Evolutionary conservation across 768 basidiomycete species (phyloP).

Genomic region (Suillus tomentosus): DNA sequence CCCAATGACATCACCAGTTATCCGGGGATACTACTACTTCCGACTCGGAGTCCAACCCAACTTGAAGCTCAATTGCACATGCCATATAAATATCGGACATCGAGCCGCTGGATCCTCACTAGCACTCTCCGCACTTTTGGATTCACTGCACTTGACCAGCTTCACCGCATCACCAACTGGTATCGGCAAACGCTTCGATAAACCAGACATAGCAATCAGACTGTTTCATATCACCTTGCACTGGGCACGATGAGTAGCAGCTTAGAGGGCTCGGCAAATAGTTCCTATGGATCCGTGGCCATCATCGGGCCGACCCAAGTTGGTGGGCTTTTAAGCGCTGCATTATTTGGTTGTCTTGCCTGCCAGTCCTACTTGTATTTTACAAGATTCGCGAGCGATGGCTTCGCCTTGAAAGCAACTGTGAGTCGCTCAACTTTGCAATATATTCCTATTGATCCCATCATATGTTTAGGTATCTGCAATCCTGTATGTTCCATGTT

Average conservation of each 20-base stretch:
- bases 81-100: neutral
- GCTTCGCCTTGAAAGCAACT: slow-evolving; percentile 8
- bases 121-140: neutral
- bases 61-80: too few relatives aligned
- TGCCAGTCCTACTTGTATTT: slow-evolving; percentile 19
- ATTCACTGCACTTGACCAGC: neutral
- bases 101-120: too few relatives aligned
- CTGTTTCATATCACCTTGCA: neutral
- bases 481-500: neutral
- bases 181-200: neutral
- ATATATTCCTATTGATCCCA: neutral
- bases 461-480: slow-evolving; percentile 6
- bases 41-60: too few relatives aligned
- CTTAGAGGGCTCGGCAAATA: neutral
- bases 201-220: neutral
- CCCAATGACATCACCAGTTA: too few relatives aligned
- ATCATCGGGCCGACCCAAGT: slow-evolving; percentile 18
- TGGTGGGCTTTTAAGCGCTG: slow-evolving; percentile 13
- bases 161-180: neutral
- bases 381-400: slow-evolving; percentile 12
- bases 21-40: too few relatives aligned
- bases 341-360: slow-evolving; percentile 18
- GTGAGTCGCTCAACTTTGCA: neutral
- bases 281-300: neutral
- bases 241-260: neutral